phyloP scores from a whole-genome alignment of 805 yeast species.

The Yarrowia divulgata region DNA sequence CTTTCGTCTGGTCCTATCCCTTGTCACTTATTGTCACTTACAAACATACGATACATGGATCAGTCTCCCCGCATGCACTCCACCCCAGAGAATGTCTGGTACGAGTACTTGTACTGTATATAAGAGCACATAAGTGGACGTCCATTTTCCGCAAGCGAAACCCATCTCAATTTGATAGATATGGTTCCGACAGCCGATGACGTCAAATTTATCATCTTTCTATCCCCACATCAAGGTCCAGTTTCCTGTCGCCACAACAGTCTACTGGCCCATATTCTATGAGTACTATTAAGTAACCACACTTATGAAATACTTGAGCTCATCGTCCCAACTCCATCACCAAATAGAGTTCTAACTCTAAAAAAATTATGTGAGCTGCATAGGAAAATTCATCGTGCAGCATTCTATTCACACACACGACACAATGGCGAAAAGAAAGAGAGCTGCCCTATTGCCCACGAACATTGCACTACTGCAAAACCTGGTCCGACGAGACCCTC shows the following conservation, averaged over 20 bases:
- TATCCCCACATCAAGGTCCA: too few species aligned
- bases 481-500: slow-evolving; percentile 91
- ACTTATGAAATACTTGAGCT: not conserved
- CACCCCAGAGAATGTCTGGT: not conserved
- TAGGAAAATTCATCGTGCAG: slow-evolving; percentile 33
- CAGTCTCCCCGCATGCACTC: not conserved
- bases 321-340: not conserved
- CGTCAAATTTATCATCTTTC: too few species aligned
- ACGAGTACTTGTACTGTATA: too few species aligned
- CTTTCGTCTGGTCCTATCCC: too few species aligned
- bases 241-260: too few species aligned
- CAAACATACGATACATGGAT: too few species aligned
- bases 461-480: slow-evolving; percentile 92
- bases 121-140: too few species aligned
- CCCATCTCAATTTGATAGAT: too few species aligned
- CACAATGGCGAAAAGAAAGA: slow-evolving; percentile 80
- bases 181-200: too few species aligned
- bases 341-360: slow-evolving; percentile 23
- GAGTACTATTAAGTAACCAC: not conserved
- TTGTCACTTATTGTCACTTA: too few species aligned
- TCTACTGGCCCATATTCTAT: too few species aligned
- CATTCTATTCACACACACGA: slow-evolving; percentile 19
- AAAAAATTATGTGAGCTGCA: slow-evolving; percentile 22
- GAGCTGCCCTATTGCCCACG: slow-evolving; percentile 92
- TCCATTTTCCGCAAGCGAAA: too few species aligned